Percentiles rank a stretch among this genome's conserved stretches.
phyloP scores from a whole-genome alignment of 176 grass and related monocot genomes.

The Pharus latifolius region DNA sequence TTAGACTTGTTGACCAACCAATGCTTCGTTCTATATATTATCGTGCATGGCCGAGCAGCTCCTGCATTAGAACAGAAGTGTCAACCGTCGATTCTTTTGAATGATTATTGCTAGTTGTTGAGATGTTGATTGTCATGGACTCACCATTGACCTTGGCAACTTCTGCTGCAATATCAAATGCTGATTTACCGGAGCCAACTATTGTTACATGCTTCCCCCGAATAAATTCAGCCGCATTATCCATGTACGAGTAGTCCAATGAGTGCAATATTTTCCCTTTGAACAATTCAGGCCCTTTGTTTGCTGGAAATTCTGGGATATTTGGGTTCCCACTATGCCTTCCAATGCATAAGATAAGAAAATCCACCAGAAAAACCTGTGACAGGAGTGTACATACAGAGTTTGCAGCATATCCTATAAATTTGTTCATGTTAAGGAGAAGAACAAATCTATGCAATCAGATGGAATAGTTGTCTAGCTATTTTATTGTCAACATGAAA shows the following conservation, averaged over 20 bases:
- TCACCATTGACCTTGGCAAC: slow-evolving; percentile 62
- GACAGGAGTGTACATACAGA: not conserved
- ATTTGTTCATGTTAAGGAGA: not conserved
- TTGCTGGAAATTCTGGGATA: slow-evolving; percentile 43
- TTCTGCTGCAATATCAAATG: slow-evolving; percentile 75
- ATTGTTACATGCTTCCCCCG: slow-evolving; percentile 49
- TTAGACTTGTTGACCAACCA: slow-evolving; percentile 45
- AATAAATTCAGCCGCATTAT: slow-evolving; percentile 36
- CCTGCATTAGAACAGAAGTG: slow-evolving; percentile 30
- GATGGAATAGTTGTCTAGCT: too few species aligned
- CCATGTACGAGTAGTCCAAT: slow-evolving; percentile 69
- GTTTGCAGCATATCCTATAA: not conserved
- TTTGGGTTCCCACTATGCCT: slow-evolving; percentile 70
- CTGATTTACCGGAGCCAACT: slow-evolving; percentile 64
- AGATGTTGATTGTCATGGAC: slow-evolving; percentile 4
- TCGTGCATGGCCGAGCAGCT: slow-evolving; percentile 50
- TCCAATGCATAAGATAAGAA: slow-evolving; percentile 81
- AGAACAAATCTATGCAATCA: too few species aligned
- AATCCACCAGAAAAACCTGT: slow-evolving; percentile 55
- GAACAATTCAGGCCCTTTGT: slow-evolving; percentile 57
- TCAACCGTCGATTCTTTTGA: not conserved
- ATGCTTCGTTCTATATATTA: slow-evolving; percentile 58
- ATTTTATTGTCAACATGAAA: too few species aligned
- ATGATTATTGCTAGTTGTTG: not conserved
- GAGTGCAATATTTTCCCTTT: slow-evolving; percentile 63